Percentiles rank a stretch among this genome's conserved stretches.
These are phyloP conservation scores for Lentinula detonsa DNA, from an alignment of 768 basidiomycete genomes.

Conservation along the genomic window DNA sequence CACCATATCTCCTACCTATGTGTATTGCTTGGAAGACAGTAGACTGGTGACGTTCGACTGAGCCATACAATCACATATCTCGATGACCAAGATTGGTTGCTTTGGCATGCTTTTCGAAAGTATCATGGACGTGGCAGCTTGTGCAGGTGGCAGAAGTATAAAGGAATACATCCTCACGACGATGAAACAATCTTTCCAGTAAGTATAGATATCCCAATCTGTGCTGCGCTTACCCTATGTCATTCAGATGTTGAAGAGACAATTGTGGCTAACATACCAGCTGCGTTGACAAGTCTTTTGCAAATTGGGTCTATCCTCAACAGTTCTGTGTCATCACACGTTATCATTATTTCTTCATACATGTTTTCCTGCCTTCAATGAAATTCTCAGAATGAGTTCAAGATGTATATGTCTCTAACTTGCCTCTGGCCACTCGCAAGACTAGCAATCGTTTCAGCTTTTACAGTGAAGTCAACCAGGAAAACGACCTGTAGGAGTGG, in stretches of 20 bases:
- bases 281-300: slow-evolving; percentile 83
- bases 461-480: too few relatives aligned
- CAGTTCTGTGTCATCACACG: too few relatives aligned
- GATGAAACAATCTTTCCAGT: slow-evolving; percentile 93
- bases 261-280: slow-evolving; percentile 87
- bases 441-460: too few relatives aligned
- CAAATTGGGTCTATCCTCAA: slow-evolving; percentile 51
- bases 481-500: too few relatives aligned
- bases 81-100: slow-evolving; percentile 89
- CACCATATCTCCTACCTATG: slow-evolving; percentile 85
- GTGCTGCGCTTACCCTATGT: slow-evolving; percentile 2
- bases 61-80: slow-evolving; percentile 84
- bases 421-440: too few relatives aligned
- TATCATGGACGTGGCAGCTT: slow-evolving; percentile 92
- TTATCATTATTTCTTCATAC: too few relatives aligned
- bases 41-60: slow-evolving; percentile 90
- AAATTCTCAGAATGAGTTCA: too few relatives aligned
- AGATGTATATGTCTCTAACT: too few relatives aligned
- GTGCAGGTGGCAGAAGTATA: slow-evolving; percentile 83
- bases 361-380: too few relatives aligned
- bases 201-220: slow-evolving; percentile 12
- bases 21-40: slow-evolving; percentile 87
- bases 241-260: slow-evolving; percentile 85
- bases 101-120: slow-evolving; percentile 92
- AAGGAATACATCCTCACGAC: slow-evolving; percentile 97